Percentiles rank a stretch among this genome's conserved stretches.
These are phyloP conservation scores for Hypoxylon sp. DNA, from an alignment of 2,329 filamentous ascomycete species.

Conservation along the genomic window DNA sequence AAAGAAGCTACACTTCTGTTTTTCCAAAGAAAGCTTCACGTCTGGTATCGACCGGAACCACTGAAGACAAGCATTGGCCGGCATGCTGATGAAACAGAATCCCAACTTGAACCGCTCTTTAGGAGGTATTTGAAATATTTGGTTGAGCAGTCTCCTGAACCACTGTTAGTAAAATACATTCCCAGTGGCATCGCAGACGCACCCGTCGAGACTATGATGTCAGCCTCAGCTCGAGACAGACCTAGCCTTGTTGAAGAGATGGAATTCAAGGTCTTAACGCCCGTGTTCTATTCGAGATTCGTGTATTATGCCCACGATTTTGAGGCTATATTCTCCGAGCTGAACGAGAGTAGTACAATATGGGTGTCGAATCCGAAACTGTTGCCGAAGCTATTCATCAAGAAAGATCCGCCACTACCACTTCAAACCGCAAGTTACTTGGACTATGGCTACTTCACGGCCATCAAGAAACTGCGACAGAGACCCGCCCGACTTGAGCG, in stretches of 20 bases:
- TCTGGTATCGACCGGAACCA: conserved; percentile 77
- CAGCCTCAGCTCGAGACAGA: conserved; percentile 48
- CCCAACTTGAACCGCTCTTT: conserved; percentile 63
- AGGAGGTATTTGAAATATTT: conserved; percentile 64
- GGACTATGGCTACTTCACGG: conserved; percentile 61
- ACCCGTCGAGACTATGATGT: conserved; percentile 58
- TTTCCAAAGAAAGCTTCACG: conserved; percentile 69
- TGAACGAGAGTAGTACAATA: conserved; percentile 71
- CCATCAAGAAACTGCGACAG: conserved; percentile 62
- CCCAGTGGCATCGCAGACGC: conserved; percentile 63
- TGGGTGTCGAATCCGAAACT: conserved; percentile 69
- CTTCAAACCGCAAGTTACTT: conserved; percentile 55
- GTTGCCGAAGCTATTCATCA: conserved; percentile 63
- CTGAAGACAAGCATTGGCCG: conserved; percentile 69
- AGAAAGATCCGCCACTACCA: conserved; percentile 55
- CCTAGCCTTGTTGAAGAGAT: conserved; percentile 56
- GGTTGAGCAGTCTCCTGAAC: conserved; percentile 61
- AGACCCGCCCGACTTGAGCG: conserved; percentile 60
- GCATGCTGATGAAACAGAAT: conserved; percentile 66
- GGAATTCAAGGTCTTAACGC: conserved; percentile 72
- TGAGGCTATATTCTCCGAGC: conserved; percentile 73
- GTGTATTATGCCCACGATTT: conserved; percentile 73
- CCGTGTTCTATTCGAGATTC: conserved; percentile 77
- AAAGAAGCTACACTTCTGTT: conserved; percentile 72
- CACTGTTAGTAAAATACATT: conserved; percentile 68